Percentiles rank a stretch among this genome's conserved stretches.
Conservation (phyloP, 2,329 filamentous ascomycete genomes). For the Tolypocladium endophyticum region DNA sequence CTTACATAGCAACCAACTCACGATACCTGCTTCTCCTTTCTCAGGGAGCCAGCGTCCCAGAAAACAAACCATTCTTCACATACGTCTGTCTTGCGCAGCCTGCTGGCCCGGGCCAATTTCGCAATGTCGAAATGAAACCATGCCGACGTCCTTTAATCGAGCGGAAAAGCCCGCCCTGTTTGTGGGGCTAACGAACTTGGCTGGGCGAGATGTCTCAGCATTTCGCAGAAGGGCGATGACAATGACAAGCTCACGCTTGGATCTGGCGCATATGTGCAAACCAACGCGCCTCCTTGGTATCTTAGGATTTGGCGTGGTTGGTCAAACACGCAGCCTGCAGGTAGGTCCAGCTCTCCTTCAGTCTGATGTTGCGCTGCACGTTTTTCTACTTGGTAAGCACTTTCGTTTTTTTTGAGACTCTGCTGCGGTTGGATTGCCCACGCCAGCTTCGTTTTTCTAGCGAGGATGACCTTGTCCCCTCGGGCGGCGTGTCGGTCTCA, state of each 20-base stretch:
- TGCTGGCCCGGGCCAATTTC: conserved; percentile 20
- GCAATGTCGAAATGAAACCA: conserved; percentile 22
- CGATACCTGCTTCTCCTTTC: not conserved
- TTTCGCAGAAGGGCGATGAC: no score
- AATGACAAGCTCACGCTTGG: no score
- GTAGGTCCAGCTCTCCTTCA: not conserved
- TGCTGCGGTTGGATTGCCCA: not conserved
- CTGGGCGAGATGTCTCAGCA: no score
- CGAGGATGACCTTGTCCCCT: no score
- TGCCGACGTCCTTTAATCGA: no score
- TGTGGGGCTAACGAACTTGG: no score
- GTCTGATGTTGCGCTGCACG: not conserved
- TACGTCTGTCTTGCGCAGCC: conserved; percentile 19
- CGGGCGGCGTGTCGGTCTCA: no score
- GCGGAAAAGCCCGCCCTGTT: no score
- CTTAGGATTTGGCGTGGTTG: no score
- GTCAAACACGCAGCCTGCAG: not conserved
- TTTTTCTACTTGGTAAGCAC: not conserved
- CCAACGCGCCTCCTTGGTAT: no score
- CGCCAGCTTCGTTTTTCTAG: not conserved
- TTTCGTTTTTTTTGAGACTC: not conserved
- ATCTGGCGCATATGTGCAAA: no score
- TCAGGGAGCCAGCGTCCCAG: conserved; percentile 26
- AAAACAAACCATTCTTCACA: conserved; percentile 25
- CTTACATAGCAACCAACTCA: not conserved